A percentile compares a stretch with the other conserved stretches of the same genome.
phyloP scores from a whole-genome alignment of 768 basidiomycete genomes.

The Suillus brevipes region DNA sequence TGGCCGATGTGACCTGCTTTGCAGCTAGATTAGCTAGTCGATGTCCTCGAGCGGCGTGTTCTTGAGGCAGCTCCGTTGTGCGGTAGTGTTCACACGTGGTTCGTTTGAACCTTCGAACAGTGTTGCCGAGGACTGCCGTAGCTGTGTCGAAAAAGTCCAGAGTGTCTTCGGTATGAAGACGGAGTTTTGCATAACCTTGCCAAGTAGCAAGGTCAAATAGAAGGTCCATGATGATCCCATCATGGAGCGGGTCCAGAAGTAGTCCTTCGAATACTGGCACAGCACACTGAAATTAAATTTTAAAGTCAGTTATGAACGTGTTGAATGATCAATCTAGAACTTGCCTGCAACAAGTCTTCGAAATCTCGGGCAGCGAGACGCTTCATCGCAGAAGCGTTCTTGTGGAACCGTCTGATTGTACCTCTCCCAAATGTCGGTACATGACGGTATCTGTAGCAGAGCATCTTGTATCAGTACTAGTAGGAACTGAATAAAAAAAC shows the following conservation, averaged over 20 bases:
- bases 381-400: too few species aligned
- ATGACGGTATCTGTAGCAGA: not conserved
- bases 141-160: conserved; percentile 20
- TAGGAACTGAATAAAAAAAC: not conserved
- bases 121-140: conserved; percentile 15
- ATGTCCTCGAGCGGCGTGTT: conserved; percentile 25
- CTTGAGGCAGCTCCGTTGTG: conserved; percentile 33
- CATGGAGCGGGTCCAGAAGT: conserved; percentile 8
- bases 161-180: conserved; percentile 29
- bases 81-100: conserved; percentile 22
- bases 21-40: conserved; percentile 7
- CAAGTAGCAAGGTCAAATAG: conserved; percentile 32
- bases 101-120: conserved; percentile 23
- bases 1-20: too few species aligned
- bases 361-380: too few species aligned
- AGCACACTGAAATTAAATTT: conserved; percentile 25
- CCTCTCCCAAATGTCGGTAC: not conserved
- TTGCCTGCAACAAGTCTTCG: conserved; percentile 11
- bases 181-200: conserved; percentile 38
- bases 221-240: conserved; percentile 23
- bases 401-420: too few species aligned
- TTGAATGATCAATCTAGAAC: not conserved
- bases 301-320: too few species aligned
- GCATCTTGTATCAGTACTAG: not conserved
- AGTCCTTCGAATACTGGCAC: conserved; percentile 41